phyloP scores from a whole-genome alignment of 2,329 filamentous ascomycete genomes.

The Exserohilum rostratum region DNA sequence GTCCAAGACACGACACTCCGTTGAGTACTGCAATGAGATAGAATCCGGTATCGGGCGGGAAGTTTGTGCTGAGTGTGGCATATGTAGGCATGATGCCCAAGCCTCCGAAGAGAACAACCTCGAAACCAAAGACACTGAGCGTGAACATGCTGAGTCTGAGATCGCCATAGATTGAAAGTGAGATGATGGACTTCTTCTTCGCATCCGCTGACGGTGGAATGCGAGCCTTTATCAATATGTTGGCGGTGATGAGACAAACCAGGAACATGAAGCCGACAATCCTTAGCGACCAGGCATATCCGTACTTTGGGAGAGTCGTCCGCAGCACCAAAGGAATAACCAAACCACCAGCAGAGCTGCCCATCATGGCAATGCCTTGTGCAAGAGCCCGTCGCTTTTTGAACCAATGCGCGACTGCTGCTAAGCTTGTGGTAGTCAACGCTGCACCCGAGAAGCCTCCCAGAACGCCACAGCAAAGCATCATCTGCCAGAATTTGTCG shows the following conservation, averaged over 20 bases:
- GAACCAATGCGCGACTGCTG: slow-evolving; percentile 50
- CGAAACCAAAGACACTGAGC: slow-evolving; percentile 44
- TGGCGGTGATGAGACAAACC: slow-evolving; percentile 40
- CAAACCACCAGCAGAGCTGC: slow-evolving; percentile 45
- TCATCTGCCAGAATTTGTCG: slow-evolving; percentile 51
- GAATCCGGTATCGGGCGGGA: slow-evolving; percentile 41
- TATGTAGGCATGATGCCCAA: slow-evolving; percentile 51
- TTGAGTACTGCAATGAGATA: slow-evolving; percentile 50
- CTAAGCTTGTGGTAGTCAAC: slow-evolving; percentile 46
- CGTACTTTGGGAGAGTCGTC: slow-evolving; percentile 42
- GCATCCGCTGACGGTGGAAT: slow-evolving; percentile 37
- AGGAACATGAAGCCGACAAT: slow-evolving; percentile 49
- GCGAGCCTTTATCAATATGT: slow-evolving; percentile 44
- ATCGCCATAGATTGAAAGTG: slow-evolving; percentile 42
- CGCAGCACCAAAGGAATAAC: slow-evolving; percentile 46
- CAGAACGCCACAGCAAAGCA: slow-evolving; percentile 49
- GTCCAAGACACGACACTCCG: slow-evolving; percentile 49
- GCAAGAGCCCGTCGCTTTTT: slow-evolving; percentile 45
- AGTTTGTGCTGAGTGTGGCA: slow-evolving; percentile 45
- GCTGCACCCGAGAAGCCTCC: slow-evolving; percentile 49
- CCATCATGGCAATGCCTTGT: slow-evolving; percentile 49
- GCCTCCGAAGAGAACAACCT: slow-evolving; percentile 50
- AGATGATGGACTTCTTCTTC: slow-evolving; percentile 46
- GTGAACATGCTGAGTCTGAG: slow-evolving; percentile 45
- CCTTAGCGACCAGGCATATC: slow-evolving; percentile 48